A percentile compares a stretch with the other conserved stretches of the same genome.
Conservation (phyloP, 2,329 filamentous ascomycete genomes). For the Canariomyces notabilis region DNA sequence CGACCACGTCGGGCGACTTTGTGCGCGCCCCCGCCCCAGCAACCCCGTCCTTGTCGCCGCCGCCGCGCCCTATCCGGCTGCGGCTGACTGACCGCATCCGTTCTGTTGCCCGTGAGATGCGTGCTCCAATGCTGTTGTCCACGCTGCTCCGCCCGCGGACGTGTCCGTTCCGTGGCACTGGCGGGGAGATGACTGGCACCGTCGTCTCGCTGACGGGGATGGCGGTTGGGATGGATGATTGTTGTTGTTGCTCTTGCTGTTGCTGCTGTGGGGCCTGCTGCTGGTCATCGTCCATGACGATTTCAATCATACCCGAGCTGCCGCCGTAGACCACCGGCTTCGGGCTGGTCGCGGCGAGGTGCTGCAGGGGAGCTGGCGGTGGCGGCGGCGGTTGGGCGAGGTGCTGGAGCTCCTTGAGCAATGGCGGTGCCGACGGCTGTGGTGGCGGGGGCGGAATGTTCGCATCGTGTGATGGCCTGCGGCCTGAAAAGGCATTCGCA, state of each 20-base stretch:
- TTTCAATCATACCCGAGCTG: slow-evolving; percentile 57
- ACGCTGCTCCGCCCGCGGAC: slow-evolving; percentile 54
- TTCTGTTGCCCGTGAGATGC: slow-evolving; percentile 54
- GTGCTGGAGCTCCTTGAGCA: slow-evolving; percentile 60
- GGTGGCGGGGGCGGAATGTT: slow-evolving; percentile 47
- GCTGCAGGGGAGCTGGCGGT: slow-evolving; percentile 53
- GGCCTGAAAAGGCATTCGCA: slow-evolving; percentile 26
- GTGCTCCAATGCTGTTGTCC: slow-evolving; percentile 46
- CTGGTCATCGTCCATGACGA: slow-evolving; percentile 60
- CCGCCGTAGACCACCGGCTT: slow-evolving; percentile 39
- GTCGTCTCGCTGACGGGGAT: slow-evolving; percentile 35
- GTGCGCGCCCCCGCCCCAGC: slow-evolving; percentile 33
- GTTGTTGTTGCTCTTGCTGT: slow-evolving; percentile 5
- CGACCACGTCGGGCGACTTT: slow-evolving; percentile 34
- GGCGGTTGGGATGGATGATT: slow-evolving; percentile 33
- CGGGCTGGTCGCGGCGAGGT: slow-evolving; percentile 31
- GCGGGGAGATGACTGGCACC: slow-evolving; percentile 43
- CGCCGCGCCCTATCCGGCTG: slow-evolving; percentile 40
- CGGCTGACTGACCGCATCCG: slow-evolving; percentile 57
- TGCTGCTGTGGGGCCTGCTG: slow-evolving; percentile 29
- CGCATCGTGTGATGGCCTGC: slow-evolving; percentile 47
- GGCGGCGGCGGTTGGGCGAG: slow-evolving; percentile 57
- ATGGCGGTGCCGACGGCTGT: slow-evolving; percentile 49
- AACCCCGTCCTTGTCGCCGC: no score
- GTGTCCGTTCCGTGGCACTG: slow-evolving; percentile 44